These are phyloP conservation scores for Bombardia bombarda DNA, from an alignment of 495 filamentous ascomycete species.

Conservation along the genomic window DNA sequence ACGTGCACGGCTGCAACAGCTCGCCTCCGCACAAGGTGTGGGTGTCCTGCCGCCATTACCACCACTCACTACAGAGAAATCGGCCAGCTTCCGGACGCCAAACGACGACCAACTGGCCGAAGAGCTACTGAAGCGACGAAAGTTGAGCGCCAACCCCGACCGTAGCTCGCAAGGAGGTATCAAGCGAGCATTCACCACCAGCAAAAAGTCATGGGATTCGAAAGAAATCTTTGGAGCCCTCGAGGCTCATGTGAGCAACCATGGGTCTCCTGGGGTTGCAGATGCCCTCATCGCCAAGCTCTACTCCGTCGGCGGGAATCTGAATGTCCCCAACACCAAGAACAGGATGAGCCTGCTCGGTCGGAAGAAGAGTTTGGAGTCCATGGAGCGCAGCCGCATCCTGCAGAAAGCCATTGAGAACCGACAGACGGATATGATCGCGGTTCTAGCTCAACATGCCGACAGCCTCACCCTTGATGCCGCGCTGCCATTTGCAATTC, in stretches of 20 bases:
- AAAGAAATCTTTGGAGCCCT: slow-evolving; percentile 39
- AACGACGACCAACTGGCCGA: slow-evolving; percentile 36
- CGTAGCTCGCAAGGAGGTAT: slow-evolving; percentile 26
- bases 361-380: slow-evolving; percentile 36
- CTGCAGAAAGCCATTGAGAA: slow-evolving; percentile 38
- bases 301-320: slow-evolving; percentile 30
- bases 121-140: slow-evolving; percentile 35
- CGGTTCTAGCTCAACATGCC: slow-evolving; percentile 35
- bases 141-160: slow-evolving; percentile 19
- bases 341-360: slow-evolving; percentile 32
- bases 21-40: slow-evolving; percentile 31
- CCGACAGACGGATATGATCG: slow-evolving; percentile 38
- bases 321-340: slow-evolving; percentile 30
- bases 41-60: slow-evolving; percentile 7
- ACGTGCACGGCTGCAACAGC: slow-evolving; percentile 25
- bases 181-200: slow-evolving; percentile 35
- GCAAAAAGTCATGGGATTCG: slow-evolving; percentile 40
- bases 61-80: slow-evolving; percentile 15
- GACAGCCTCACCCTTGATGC: slow-evolving; percentile 31
- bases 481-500: slow-evolving; percentile 32
- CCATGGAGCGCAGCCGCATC: slow-evolving; percentile 32
- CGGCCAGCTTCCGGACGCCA: slow-evolving; percentile 20
- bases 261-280: slow-evolving; percentile 37
- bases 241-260: slow-evolving; percentile 29
- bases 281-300: slow-evolving; percentile 39